Conservation (phyloP, 495 filamentous ascomycete genomes). For the Collariella sp. region DNA sequence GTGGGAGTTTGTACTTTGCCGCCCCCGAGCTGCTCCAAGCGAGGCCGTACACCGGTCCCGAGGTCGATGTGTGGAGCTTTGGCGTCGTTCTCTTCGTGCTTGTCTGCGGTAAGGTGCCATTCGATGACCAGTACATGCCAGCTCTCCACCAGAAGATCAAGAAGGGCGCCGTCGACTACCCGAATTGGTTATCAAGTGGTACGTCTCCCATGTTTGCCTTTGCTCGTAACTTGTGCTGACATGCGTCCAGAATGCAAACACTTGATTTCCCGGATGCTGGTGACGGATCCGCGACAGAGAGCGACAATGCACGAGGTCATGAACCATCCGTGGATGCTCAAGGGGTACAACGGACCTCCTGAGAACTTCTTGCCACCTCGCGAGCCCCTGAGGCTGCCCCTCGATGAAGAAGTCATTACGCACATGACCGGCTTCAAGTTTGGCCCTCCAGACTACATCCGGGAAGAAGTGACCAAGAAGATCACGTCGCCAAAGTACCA, state of each 20-base stretch:
- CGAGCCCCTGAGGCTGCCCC: constrained; percentile 74
- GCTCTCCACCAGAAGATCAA: constrained; percentile 99
- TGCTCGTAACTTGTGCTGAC: constrained; percentile 22
- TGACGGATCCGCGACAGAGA: constrained; percentile 83
- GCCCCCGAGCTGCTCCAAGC: constrained; percentile 93
- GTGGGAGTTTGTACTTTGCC: constrained; percentile 95
- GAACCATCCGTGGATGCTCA: constrained; percentile 95
- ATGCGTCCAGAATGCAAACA: constrained; percentile 69
- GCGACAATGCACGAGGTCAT: constrained; percentile 87
- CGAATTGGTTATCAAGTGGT: constrained; percentile 84
- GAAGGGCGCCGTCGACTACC: constrained; percentile 92
- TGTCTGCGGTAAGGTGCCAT: constrained; percentile 96
- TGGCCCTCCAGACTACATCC: constrained; percentile 75
- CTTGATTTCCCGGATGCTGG: constrained; percentile 91
- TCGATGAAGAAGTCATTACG: constrained; percentile 74
- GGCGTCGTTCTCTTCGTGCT: constrained; percentile 98
- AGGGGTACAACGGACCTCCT: constrained; percentile 75
- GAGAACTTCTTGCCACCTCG: constrained; percentile 83
- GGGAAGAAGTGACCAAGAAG: constrained; percentile 67
- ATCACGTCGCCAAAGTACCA: constrained; percentile 91
- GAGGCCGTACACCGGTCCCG: constrained; percentile 86
- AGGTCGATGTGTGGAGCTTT: constrained; percentile 99
- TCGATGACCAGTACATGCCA: constrained; percentile 99
- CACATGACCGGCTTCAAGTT: constrained; percentile 99
- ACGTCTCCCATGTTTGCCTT: constrained; percentile 25